Conservation (phyloP, 257 asterid genomes). For the Sherardia arvensis region DNA sequence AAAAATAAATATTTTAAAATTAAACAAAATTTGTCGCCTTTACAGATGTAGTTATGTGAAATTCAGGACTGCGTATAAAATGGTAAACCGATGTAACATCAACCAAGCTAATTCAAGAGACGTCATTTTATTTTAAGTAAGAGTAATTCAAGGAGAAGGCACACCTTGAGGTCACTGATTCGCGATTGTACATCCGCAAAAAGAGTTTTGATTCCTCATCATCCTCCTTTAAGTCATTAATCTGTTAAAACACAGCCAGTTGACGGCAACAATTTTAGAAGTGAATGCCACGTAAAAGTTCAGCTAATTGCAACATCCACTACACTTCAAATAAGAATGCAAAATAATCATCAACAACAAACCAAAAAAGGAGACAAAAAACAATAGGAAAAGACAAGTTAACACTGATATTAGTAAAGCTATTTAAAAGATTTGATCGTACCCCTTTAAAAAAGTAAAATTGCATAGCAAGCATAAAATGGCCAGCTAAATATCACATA, state of each 20-base stretch:
- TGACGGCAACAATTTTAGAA: not conserved
- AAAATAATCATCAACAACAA: not conserved
- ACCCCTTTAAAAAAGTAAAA: not conserved
- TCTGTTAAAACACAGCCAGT: constrained; percentile 32
- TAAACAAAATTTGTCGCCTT: not conserved
- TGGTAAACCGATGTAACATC: not conserved
- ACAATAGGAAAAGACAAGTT: not conserved
- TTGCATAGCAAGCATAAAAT: not conserved
- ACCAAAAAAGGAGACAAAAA: not conserved
- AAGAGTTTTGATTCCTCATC: constrained; percentile 60
- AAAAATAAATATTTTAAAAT: too few species aligned
- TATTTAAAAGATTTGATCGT: not conserved
- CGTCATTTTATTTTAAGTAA: constrained; percentile 9
- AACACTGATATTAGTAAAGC: not conserved
- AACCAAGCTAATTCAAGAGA: not conserved
- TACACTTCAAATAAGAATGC: not conserved
- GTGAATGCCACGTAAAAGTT: not conserved
- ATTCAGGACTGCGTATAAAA: not conserved
- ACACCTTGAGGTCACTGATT: constrained; percentile 70
- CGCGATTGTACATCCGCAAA: constrained; percentile 58
- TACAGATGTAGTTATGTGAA: not conserved
- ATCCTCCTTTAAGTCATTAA: constrained; percentile 54
- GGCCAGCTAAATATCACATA: not conserved
- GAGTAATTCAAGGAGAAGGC: constrained; percentile 7
- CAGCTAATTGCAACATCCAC: not conserved